Base-by-base conservation (phyloP, 352 stramenopile species). In the Pythium monospermum region DNA sequence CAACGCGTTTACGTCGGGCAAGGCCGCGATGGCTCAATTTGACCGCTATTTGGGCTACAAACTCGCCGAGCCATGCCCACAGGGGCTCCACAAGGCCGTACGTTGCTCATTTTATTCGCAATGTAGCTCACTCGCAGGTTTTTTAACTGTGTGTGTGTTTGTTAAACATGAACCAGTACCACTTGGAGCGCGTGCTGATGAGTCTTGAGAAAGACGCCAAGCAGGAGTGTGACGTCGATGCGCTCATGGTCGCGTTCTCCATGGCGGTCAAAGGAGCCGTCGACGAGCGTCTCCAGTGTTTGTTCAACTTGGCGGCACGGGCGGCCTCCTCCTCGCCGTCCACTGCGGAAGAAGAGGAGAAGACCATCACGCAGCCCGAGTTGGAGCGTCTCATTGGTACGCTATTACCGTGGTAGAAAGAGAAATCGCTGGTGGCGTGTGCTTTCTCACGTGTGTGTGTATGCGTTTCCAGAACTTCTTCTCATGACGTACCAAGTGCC, bases 401-500 rank as follows among this genome's bases (percentile, higher is more conserved):
- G 57, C 47, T 15, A 2, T 35, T 36, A 19, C 28, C 2, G 13
- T 13, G 22, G 7, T 8, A 35, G 30, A 35, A 13, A 13, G 30
- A 13, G 7, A 13, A 13, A 13, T 35, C 30, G 30, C 8, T 35
- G 8, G 30, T 13, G 7, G 30, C 8, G 30, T 35, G 7, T 35
- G 30, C 13, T n/a, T 5, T 30, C 41, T 33, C 13, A 49, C 41
- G 16, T 39, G 3, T 5, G 18, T 35, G 30, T 43, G 18, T 32
- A 6, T 23, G 21, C 42, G 23, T 23, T 25, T 40, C 1, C 47
- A 78, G 75, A 83, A 22, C 40, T 90, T 44, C 54, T 93, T 36
- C 56, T 91, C 21, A 52, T 80, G 55, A 93, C 83, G 51, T 90
- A 86, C 52, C 83, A 93, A 60, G 73, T 93, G 42, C 83, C 83